A percentile compares a stretch with the other conserved stretches of the same genome.
Conservation (phyloP, 768 basidiomycete genomes). For the Hirschioporus abietinus region DNA sequence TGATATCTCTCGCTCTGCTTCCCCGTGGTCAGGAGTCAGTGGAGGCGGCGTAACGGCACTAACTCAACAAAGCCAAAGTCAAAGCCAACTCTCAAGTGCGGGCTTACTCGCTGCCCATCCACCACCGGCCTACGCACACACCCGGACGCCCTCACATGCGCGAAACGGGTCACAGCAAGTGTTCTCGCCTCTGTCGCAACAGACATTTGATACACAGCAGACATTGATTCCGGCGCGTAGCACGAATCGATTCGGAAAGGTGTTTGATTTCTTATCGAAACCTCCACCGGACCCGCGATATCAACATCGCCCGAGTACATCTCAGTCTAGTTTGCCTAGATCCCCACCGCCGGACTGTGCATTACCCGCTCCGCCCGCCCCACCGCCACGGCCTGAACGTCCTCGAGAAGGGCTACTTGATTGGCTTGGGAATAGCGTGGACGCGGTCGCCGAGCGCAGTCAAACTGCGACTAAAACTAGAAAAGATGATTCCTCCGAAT, state of each 20-base stretch:
- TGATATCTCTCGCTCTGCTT: neutral
- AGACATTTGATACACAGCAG: neutral
- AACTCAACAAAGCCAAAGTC: neutral
- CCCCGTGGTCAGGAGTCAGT: neutral
- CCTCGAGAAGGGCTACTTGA: neutral
- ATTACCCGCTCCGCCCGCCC: neutral
- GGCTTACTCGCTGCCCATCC: neutral
- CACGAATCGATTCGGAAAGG: neutral
- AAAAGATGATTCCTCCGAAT: neutral
- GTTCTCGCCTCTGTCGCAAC: constrained; percentile 1
- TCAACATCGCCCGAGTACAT: neutral
- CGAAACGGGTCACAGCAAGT: neutral
- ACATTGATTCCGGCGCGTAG: neutral
- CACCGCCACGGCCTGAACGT: neutral
- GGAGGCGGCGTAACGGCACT: neutral
- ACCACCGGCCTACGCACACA: neutral
- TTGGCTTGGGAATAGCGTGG: constrained; percentile 2
- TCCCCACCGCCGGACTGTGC: neutral
- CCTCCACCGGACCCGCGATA: neutral
- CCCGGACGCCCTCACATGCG: neutral
- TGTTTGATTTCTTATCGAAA: neutral
- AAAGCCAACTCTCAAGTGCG: neutral
- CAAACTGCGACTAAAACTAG: neutral
- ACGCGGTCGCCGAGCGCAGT: neutral
- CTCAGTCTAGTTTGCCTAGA: neutral